Conservation (phyloP, 139 green algal genomes). For the Tetratostichococcus sp. region DNA sequence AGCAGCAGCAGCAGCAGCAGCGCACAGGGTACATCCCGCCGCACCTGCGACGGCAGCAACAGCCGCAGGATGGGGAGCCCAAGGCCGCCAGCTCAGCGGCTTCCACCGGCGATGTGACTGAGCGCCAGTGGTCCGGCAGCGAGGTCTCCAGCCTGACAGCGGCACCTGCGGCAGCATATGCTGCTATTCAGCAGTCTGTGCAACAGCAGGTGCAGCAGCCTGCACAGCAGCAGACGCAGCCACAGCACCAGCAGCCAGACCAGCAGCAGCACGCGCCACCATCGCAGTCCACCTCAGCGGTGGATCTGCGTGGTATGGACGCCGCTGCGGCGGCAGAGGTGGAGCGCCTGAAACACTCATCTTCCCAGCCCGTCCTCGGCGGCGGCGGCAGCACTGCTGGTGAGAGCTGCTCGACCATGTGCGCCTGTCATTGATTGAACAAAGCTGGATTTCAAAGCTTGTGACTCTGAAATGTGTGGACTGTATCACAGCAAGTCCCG, state of each 20-base stretch:
- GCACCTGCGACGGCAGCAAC: background rate
- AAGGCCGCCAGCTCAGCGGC: background rate
- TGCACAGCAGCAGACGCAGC: background rate
- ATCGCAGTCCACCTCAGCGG: background rate
- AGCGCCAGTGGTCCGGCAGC: background rate
- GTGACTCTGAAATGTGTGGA: no score
- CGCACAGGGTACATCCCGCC: background rate
- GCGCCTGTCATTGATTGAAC: no score
- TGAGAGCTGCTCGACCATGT: no score
- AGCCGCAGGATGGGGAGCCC: background rate
- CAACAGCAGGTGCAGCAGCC: constrained; percentile 10
- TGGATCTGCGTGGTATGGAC: background rate
- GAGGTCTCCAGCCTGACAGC: background rate
- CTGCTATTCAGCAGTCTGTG: no score
- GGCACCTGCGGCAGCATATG: background rate
- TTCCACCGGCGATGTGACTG: background rate
- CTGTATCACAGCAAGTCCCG: no score
- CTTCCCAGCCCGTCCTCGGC: background rate
- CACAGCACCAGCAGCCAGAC: background rate
- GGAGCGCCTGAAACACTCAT: background rate
- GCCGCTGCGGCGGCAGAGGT: background rate
- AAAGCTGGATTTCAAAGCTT: no score
- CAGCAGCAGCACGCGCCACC: background rate
- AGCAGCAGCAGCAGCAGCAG: constrained; percentile 9
- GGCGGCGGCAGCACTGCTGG: no score